These are phyloP conservation scores for Fusarium avenaceum DNA, from an alignment of 2,329 filamentous ascomycete genomes.

Conservation along the genomic window DNA sequence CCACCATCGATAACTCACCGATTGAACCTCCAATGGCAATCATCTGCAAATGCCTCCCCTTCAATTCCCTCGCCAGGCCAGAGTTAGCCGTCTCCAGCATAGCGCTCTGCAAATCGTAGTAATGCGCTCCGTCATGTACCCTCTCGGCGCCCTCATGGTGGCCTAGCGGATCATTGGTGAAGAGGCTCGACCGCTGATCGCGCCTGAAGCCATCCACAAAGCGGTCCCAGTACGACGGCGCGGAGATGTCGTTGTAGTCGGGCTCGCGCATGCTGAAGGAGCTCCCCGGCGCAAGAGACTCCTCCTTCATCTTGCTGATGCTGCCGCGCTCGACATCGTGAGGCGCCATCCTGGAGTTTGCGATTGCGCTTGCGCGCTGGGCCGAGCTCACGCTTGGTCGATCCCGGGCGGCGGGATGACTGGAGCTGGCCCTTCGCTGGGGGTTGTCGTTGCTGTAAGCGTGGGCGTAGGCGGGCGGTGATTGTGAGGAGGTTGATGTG, in stretches of 20 bases:
- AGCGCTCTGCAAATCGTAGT: conserved; percentile 69
- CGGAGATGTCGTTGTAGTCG: conserved; percentile 57
- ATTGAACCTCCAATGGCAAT: conserved; percentile 96
- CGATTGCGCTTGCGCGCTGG: conserved; percentile 51
- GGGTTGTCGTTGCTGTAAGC: conserved; percentile 13
- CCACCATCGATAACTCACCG: conserved; percentile 60
- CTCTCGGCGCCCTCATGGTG: conserved; percentile 50
- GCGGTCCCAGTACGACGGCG: conserved; percentile 56
- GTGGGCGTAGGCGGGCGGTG: conserved; percentile 26
- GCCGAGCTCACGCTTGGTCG: conserved; percentile 43
- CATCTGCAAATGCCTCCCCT: conserved; percentile 93
- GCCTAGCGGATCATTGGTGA: conserved; percentile 59
- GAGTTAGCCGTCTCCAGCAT: conserved; percentile 82
- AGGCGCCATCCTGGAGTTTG: conserved; percentile 54
- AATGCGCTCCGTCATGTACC: conserved; percentile 59
- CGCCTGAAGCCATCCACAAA: conserved; percentile 74
- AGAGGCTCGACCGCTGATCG: conserved; percentile 66
- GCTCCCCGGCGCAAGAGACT: conserved; percentile 65
- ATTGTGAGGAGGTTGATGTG: conserved; percentile 31
- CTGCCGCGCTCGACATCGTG: conserved; percentile 69
- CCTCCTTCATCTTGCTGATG: conserved; percentile 68
- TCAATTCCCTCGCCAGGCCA: conserved; percentile 81
- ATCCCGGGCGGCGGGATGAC: conserved; percentile 33
- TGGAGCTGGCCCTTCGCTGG: conserved; percentile 39
- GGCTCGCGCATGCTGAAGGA: conserved; percentile 66